Evolutionary conservation across 768 basidiomycete genomes (phyloP), one percentile per base, ranked within the genome.

Genomic region (Russula olivacea): DNA sequence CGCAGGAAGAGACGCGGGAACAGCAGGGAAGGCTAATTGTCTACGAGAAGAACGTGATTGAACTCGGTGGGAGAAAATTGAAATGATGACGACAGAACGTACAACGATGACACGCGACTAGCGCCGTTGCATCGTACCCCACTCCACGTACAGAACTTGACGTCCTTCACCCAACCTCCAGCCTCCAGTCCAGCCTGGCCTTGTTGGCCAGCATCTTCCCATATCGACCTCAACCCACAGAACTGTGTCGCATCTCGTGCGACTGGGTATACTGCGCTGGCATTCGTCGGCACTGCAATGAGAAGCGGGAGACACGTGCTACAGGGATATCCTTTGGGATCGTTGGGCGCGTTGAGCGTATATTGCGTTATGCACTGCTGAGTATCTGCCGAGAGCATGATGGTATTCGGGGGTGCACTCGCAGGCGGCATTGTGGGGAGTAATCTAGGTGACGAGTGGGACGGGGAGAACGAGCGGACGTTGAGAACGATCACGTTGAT

Each of bases 321-420:
- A 65, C 81, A 82, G 14, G 80, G 79, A 65, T 81, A 82, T 6
- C 68, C 64, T n/a, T 69, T 61, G 2, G 81, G 79, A 53, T 75
- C 71, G 2, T 74, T 69, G 1, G 80, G 76, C 2, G 80, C 82
- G 47, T 80, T 74, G 50, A 81, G 68, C 17, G 70, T 74, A 68
- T 75, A 82, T 63, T 82, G 75, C 17, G 76, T 75, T 48, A 82
- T 67, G 68, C 81, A 82, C 67, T 78, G 75, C 63, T 76, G 75
- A 23, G 76, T 74, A 63, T 76, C 72, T 36, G 69, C 71, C 28
- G 79, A 77, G 43, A 80, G 74, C 2, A 61, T 54, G 21, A 64
- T n/a, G 6, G 73, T 53, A 17, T 68, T 69, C n/a, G 74, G 69
- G 3, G 69, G 66, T 17, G 72, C 63, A 45, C 48, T 55, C 40